Conservation (phyloP, 108 stramenopile species). For the Fistulifera pelliculosa region DNA sequence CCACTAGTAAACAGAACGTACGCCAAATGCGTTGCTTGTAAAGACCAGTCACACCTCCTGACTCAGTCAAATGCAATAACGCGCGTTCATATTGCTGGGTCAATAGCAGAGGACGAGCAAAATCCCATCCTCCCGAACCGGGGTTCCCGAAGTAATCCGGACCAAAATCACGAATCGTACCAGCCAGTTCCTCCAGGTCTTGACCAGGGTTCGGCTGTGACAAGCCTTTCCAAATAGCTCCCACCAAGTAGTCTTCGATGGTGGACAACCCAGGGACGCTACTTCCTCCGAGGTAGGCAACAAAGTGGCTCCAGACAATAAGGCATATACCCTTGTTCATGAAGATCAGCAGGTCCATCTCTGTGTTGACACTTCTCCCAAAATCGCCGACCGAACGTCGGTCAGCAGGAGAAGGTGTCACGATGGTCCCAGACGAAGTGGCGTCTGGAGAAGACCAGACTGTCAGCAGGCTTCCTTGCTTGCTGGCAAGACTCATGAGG, state of each 20-base stretch:
- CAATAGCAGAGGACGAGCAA: conserved; percentile 53
- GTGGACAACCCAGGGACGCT: conserved; percentile 26
- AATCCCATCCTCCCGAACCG: conserved; percentile 65
- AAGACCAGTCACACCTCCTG: conserved; percentile 50
- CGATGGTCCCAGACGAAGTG: background rate
- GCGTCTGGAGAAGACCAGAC: background rate
- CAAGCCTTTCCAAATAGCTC: conserved; percentile 48
- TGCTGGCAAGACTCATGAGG: background rate
- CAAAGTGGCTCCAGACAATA: conserved; percentile 20
- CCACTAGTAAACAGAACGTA: conserved; percentile 17
- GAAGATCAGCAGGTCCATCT: conserved; percentile 15
- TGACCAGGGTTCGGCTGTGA: conserved; percentile 18
- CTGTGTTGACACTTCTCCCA: background rate
- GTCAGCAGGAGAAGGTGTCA: background rate
- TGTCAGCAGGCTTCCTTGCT: background rate
- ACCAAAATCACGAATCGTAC: conserved; percentile 55
- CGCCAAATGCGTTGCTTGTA: conserved; percentile 65
- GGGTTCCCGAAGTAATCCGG: conserved; percentile 58
- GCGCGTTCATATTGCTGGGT: conserved; percentile 69
- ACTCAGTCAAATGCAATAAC: conserved; percentile 53
- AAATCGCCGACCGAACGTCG: background rate
- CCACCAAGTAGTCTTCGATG: conserved; percentile 76
- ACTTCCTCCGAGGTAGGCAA: conserved; percentile 1
- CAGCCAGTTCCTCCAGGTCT: conserved; percentile 39
- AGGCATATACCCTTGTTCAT: conserved; percentile 25